phyloP scores from a whole-genome alignment of 441 rosid genomes.

The Metrosideros polymorpha region DNA sequence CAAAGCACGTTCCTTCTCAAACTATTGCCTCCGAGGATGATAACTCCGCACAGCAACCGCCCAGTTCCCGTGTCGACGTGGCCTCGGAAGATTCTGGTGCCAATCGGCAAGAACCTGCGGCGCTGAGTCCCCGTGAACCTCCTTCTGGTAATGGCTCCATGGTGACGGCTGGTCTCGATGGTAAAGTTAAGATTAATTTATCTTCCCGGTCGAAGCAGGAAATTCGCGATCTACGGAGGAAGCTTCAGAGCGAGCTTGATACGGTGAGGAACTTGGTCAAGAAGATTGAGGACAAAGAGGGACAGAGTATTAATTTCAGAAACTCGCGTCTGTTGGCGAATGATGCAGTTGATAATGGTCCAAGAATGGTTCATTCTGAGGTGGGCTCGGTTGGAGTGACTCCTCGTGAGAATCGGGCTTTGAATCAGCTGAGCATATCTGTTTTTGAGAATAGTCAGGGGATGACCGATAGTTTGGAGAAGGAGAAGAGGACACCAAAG shows the following conservation, averaged over 20 bases:
- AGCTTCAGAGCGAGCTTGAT: constrained; percentile 69
- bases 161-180: constrained; percentile 28
- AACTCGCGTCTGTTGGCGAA: constrained; percentile 21
- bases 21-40: constrained; percentile 2
- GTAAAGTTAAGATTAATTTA: constrained; percentile 44
- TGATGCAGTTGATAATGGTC: constrained; percentile 40
- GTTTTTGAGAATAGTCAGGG: constrained; percentile 68
- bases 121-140: constrained; percentile 6
- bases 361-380: constrained; percentile 49
- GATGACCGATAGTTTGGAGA: constrained; percentile 61
- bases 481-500: constrained; percentile 96
- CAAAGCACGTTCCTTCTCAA: constrained; percentile 19
- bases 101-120: constrained; percentile 15
- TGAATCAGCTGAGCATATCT: constrained; percentile 61
- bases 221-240: constrained; percentile 55
- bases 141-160: constrained; percentile 29
- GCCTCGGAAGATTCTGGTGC: constrained; percentile 29
- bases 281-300: constrained; percentile 78
- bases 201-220: constrained; percentile 44
- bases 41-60: background rate
- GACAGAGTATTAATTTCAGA: constrained; percentile 31
- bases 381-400: constrained; percentile 45
- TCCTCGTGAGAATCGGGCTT: constrained; percentile 59
- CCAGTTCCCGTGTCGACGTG: constrained; percentile 15
- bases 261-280: constrained; percentile 67